Evolutionary conservation across 1,284 basidiomycete genomes (phyloP).

Genomic region (Tilletia indica): DNA sequence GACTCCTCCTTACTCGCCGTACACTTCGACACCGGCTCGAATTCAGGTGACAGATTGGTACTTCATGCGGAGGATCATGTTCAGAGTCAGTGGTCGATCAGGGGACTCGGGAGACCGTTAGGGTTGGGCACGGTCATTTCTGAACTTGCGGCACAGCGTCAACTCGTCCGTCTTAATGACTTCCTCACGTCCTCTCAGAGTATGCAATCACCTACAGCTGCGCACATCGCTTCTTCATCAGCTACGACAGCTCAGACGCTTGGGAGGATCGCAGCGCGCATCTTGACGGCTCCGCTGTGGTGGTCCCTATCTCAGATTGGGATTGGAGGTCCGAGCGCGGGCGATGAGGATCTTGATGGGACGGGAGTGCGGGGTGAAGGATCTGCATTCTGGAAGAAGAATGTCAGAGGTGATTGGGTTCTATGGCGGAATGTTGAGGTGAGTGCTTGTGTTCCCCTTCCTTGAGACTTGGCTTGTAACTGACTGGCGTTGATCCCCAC

Average conservation of each 20-base stretch:
- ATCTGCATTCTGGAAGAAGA: constrained; percentile 61
- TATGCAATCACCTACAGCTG: constrained; percentile 63
- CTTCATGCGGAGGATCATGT: constrained; percentile 63
- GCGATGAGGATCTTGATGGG: constrained; percentile 32
- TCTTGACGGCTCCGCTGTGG: constrained; percentile 3
- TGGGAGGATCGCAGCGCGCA: neutral
- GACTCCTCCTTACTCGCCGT: constrained; percentile 60
- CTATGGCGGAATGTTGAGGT: constrained; percentile 67
- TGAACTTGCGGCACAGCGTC: constrained; percentile 23
- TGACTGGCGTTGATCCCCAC: constrained; percentile 51
- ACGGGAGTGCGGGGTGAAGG: neutral
- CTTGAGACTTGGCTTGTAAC: no score
- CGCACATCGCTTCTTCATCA: neutral
- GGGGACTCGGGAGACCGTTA: constrained; percentile 71
- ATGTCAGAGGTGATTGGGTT: constrained; percentile 72
- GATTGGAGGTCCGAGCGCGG: constrained; percentile 67
- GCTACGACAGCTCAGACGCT: neutral
- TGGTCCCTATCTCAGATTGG: constrained; percentile 79
- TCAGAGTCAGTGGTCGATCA: constrained; percentile 31
- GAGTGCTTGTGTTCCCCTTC: constrained; percentile 20
- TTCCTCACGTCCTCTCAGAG: constrained; percentile 67
- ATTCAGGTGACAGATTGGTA: constrained; percentile 60
- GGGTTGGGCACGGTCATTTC: constrained; percentile 78
- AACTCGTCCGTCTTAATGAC: constrained; percentile 62
- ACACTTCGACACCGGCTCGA: constrained; percentile 22